These are phyloP conservation scores for Hyphopichia homilentoma DNA, from an alignment of 805 yeast species.

Conservation along the genomic window DNA sequence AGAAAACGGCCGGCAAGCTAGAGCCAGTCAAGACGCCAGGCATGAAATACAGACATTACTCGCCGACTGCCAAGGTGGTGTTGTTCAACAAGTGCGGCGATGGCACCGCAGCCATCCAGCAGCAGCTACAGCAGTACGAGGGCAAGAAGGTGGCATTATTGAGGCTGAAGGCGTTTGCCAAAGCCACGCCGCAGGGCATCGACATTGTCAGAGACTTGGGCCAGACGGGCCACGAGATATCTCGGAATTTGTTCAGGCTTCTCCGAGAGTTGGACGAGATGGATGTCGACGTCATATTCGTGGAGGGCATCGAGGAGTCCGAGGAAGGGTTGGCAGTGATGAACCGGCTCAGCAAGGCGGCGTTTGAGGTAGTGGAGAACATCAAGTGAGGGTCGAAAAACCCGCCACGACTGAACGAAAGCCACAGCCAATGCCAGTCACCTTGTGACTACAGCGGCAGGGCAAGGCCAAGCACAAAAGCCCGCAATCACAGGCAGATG, in stretches of 20 bases:
- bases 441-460: no score
- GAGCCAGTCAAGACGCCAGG: slow-evolving; percentile 93
- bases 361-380: slow-evolving; percentile 35
- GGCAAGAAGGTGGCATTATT: slow-evolving; percentile 49
- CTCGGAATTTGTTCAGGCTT: slow-evolving; percentile 67
- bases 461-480: no score
- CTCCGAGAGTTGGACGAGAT: slow-evolving; percentile 73
- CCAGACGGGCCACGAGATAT: slow-evolving; percentile 53
- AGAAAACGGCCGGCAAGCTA: slow-evolving; percentile 54
- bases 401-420: no score
- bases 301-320: slow-evolving; percentile 74
- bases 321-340: slow-evolving; percentile 91
- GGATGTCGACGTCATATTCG: slow-evolving; percentile 68
- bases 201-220: slow-evolving; percentile 41
- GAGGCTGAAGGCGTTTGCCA: slow-evolving; percentile 38
- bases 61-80: slow-evolving; percentile 82
- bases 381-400: no score
- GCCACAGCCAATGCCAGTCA: no score
- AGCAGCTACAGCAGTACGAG: slow-evolving; percentile 16
- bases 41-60: slow-evolving; percentile 94
- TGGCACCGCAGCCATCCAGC: slow-evolving; percentile 31
- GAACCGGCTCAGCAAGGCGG: slow-evolving; percentile 88
- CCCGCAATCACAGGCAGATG: no score
- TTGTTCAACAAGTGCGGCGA: slow-evolving; percentile 53
- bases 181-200: no score